Conservation (phyloP, 306 rosid genomes). For the Nissolia schottii region DNA sequence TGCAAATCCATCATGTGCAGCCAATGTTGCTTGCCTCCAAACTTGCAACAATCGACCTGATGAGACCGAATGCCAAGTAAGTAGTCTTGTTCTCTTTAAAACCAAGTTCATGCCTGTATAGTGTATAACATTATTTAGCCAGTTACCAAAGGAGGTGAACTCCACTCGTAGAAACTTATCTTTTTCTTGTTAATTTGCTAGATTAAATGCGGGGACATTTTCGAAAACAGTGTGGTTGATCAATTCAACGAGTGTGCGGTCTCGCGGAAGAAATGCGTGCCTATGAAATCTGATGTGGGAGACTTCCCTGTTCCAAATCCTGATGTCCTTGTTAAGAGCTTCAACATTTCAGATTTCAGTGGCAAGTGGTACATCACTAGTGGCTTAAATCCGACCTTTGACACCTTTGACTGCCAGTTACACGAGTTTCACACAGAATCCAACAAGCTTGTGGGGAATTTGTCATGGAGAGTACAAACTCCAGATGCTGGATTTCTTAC, state of each 20-base stretch:
- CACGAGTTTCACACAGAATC: slow-evolving; percentile 78
- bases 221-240: slow-evolving; percentile 90
- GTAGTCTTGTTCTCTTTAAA: slow-evolving; percentile 30
- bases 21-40: slow-evolving; percentile 92
- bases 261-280: slow-evolving; percentile 88
- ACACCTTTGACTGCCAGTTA: slow-evolving; percentile 82
- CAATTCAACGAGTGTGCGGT: slow-evolving; percentile 95
- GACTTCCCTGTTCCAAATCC: slow-evolving; percentile 87
- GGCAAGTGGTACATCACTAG: slow-evolving; percentile 95
- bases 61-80: slow-evolving; percentile 97
- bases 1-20: slow-evolving; percentile 87
- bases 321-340: slow-evolving; percentile 67
- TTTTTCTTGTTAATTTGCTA: slow-evolving; percentile 27
- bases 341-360: slow-evolving; percentile 62
- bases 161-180: slow-evolving; percentile 19
- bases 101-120: not conserved
- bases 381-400: slow-evolving; percentile 88
- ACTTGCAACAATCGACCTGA: slow-evolving; percentile 96
- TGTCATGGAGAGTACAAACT: slow-evolving; percentile 84
- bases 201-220: slow-evolving; percentile 91
- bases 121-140: not conserved
- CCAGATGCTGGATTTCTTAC: slow-evolving; percentile 88
- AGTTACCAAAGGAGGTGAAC: not conserved
- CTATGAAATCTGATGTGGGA: slow-evolving; percentile 89
- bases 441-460: slow-evolving; percentile 63